Conservation (phyloP, 2,329 filamentous ascomycete species). For the Nigrospora sphaerica region DNA sequence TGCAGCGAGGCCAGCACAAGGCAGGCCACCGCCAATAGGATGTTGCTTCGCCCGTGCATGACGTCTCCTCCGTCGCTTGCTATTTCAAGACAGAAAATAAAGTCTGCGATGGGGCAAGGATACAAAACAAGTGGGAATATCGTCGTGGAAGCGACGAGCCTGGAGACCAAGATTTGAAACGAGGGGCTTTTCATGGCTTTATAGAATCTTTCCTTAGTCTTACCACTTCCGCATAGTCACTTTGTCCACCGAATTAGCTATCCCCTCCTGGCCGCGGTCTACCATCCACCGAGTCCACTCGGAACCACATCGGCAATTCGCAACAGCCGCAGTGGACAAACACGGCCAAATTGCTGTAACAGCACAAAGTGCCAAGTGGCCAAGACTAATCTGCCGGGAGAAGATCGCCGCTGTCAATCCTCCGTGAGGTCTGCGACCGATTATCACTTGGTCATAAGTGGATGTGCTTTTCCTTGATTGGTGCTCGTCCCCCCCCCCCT, state of each 20-base stretch:
- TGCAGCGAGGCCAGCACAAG: not conserved
- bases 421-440: not conserved
- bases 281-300: not conserved
- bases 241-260: not conserved
- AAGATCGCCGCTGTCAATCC: not conserved
- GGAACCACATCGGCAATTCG: not conserved
- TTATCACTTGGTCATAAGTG: not conserved
- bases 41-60: constrained; percentile 1
- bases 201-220: not conserved
- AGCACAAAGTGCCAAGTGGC: not conserved
- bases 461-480: not conserved
- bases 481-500: not conserved
- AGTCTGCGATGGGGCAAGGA: not conserved
- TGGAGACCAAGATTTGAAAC: not conserved
- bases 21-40: not conserved
- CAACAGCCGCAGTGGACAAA: not conserved
- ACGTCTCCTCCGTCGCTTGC: not conserved
- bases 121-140: not conserved
- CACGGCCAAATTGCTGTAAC: not conserved
- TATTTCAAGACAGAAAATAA: no score
- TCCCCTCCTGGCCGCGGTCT: not conserved
- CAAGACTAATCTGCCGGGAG: not conserved
- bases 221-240: not conserved
- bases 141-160: not conserved
- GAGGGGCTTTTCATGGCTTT: not conserved